These are phyloP conservation scores for Canariomyces notabilis DNA, from an alignment of 2,329 filamentous ascomycete species.

Conservation along the genomic window DNA sequence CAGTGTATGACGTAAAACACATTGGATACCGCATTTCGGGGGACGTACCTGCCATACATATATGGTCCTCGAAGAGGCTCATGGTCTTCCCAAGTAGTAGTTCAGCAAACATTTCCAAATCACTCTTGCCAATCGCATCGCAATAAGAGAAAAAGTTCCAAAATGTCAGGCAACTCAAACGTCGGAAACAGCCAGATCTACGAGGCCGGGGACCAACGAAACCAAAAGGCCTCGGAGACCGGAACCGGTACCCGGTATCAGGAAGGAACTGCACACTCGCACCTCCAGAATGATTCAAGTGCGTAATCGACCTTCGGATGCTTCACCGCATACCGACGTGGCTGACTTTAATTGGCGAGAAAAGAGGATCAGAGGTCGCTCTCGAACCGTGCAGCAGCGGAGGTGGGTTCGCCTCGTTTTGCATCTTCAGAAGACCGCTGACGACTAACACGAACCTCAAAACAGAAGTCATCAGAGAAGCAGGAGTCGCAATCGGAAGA, in stretches of 20 bases:
- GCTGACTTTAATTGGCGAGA: constrained; percentile 22
- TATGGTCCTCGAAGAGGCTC: no score
- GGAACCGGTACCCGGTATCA: constrained; percentile 57
- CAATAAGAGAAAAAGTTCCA: constrained; percentile 14
- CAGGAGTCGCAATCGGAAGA: constrained; percentile 39
- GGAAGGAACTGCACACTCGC: constrained; percentile 66
- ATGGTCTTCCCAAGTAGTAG: no score
- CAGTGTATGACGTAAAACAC: no score
- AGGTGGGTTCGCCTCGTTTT: constrained; percentile 36
- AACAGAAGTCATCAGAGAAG: constrained; percentile 22
- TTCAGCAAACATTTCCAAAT: no score
- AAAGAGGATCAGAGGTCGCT: constrained; percentile 67
- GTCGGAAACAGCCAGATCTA: constrained; percentile 65
- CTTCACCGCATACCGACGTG: neutral
- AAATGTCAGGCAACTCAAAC: constrained; percentile 47
- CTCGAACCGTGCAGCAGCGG: constrained; percentile 63
- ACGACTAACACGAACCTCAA: neutral
- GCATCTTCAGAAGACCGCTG: neutral
- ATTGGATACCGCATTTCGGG: no score
- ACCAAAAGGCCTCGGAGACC: constrained; percentile 48
- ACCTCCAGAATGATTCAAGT: constrained; percentile 69
- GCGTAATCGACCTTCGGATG: constrained; percentile 20
- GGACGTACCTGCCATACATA: no score
- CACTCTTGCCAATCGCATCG: neutral
- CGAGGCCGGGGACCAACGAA: constrained; percentile 73